phyloP scores from a whole-genome alignment of 2,329 filamentous ascomycete genomes.

The Tolypocladium sp. region DNA sequence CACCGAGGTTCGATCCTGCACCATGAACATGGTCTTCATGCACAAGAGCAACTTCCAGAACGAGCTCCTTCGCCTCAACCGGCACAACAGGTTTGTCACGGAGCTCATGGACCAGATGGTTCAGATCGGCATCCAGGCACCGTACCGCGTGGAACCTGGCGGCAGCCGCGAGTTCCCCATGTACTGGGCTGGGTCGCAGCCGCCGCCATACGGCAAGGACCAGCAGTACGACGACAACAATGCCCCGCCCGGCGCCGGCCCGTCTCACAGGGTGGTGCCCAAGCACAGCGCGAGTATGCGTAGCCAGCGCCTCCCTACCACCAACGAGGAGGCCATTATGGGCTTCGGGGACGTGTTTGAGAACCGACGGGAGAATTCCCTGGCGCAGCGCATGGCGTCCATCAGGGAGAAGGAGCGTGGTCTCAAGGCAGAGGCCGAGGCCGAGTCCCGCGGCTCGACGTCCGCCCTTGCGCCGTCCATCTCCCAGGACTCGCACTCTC shows the following conservation, averaged over 20 bases:
- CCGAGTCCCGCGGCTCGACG: conserved; percentile 15
- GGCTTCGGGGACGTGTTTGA: conserved; percentile 39
- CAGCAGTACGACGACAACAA: conserved; percentile 9
- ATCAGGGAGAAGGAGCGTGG: conserved; percentile 28
- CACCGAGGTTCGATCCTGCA: conserved; percentile 75
- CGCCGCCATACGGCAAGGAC: conserved; percentile 23
- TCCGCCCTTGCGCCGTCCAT: conserved; percentile 14
- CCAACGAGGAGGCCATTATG: conserved; percentile 22
- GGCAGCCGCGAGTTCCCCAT: conserved; percentile 61
- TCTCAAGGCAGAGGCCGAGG: conserved; percentile 15
- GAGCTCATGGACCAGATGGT: conserved; percentile 83
- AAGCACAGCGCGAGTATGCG: conserved; percentile 6
- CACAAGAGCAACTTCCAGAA: conserved; percentile 98
- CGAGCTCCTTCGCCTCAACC: conserved; percentile 77
- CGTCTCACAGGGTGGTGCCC: conserved; percentile 5
- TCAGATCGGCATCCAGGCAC: conserved; percentile 76
- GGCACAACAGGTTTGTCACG: conserved; percentile 90
- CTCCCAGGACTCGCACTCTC: conserved; percentile 10
- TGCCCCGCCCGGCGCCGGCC: conserved; percentile 3
- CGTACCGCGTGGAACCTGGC: conserved; percentile 51
- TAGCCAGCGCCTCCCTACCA: conserved; percentile 9
- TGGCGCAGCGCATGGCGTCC: conserved; percentile 25
- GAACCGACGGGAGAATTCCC: conserved; percentile 26
- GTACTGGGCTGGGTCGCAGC: conserved; percentile 33
- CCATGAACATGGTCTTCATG: conserved; percentile 90